Base-by-base conservation (phyloP, 2,329 filamentous ascomycete species). In the Colletotrichum eleusines region DNA sequence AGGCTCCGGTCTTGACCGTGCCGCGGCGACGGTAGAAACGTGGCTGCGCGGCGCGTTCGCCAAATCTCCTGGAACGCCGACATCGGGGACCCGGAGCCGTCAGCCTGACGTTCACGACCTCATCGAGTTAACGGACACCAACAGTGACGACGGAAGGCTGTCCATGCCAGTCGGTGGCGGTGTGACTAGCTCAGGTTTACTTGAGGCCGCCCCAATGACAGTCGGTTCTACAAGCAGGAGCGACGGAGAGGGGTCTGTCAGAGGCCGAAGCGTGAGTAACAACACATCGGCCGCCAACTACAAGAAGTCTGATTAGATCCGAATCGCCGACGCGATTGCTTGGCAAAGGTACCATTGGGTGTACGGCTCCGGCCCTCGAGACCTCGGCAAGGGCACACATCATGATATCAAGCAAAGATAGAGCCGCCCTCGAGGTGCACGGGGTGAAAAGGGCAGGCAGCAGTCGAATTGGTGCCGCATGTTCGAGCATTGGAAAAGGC, bases 41-140 rank as follows among this genome's bases (percentile, higher is more conserved):
- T 99, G 96, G 94, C 85, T 98, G 70, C 87, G 95, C 71, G 94
- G 94, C 73, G 90, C 97, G 46, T 94, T 94, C 71, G 84, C 87
- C 7, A 91, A 91, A 76, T 85, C 88, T 5, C 85, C 87, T 1
- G 80, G 81, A 26, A 88, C 87, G n/a, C 86, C 87, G 1, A 80
- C 82, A 33, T 72, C 84, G n/a, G 82, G 82, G 26, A 58, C 5
- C 73, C 77, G 31, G 71, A 76, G 78, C 75, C 75, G 77, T 75
- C 84, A 78, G 75, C 77, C 77, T 73, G 84, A 84, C 20, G 78
- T 87, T 18, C 84, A 87, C 5, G 92, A 94, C 79, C 80, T 94
- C 50, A 94, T 94, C 76, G 92, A 94, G 78, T 83, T 94, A 71
- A 86, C 89, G 26, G 90, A 93, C 76, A 84, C 87, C 28, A 83